A percentile compares a stretch with the other conserved stretches of the same genome.
Evolutionary conservation across 2,329 filamentous ascomycete species (phyloP).

Genomic region (Hymenoscyphus salicellus): DNA sequence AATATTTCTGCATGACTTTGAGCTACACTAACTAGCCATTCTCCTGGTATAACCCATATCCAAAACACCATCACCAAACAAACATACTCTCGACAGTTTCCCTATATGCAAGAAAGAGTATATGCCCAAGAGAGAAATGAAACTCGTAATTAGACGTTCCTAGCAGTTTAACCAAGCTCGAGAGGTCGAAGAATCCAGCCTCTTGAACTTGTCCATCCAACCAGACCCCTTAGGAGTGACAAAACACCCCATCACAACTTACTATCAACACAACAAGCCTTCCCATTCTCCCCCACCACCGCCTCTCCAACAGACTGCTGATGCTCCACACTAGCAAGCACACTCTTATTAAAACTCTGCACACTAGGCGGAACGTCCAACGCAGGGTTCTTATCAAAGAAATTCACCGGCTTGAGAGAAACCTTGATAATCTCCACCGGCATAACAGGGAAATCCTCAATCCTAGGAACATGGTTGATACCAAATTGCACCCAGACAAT

Average conservation of each 20-base stretch:
- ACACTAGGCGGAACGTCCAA: conserved; percentile 48
- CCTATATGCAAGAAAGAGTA: neutral
- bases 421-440: conserved; percentile 56
- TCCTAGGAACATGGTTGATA: conserved; percentile 61
- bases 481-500: conserved; percentile 58
- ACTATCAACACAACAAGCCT: conserved; percentile 27
- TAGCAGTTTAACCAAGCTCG: no score
- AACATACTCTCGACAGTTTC: neutral
- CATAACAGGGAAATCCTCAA: conserved; percentile 69
- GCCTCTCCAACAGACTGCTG: conserved; percentile 23
- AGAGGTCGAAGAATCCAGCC: no score
- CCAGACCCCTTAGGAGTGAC: neutral
- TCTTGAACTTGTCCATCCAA: neutral
- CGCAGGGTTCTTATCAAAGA: conserved; percentile 51
- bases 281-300: conserved; percentile 21
- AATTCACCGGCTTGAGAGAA: conserved; percentile 49
- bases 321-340: conserved; percentile 23
- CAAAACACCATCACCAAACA: conserved; percentile 13
- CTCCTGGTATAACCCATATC: conserved; percentile 16
- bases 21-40: conserved; percentile 30
- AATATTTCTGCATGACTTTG: conserved; percentile 23
- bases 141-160: no score
- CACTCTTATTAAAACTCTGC: conserved; percentile 43
- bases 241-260: conserved; percentile 21
- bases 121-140: no score